These are phyloP conservation scores for Gaeumannomyces sp. DNA, from an alignment of 2,329 filamentous ascomycete species.

Conservation along the genomic window DNA sequence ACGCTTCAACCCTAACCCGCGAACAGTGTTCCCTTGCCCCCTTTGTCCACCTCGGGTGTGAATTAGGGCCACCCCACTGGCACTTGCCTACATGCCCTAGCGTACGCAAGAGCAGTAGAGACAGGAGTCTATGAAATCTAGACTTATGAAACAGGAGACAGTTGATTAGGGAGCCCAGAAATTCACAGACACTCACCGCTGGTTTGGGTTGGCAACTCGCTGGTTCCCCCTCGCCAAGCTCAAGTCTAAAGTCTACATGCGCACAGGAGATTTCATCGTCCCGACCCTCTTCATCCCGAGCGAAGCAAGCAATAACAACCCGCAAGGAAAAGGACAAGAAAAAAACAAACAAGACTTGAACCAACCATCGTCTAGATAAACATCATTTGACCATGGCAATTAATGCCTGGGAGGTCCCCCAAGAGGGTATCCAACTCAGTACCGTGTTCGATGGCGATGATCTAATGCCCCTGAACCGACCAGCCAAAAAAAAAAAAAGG, in stretches of 20 bases:
- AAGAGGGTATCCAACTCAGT: constrained; percentile 1
- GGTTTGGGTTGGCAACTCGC: neutral
- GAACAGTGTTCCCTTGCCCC: neutral
- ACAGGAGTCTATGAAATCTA: too few relatives aligned
- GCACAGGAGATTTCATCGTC: neutral
- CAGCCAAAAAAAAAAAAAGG: neutral
- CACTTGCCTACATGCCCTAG: too few relatives aligned
- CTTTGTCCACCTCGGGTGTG: neutral
- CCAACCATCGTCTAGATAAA: neutral
- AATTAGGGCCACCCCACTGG: too few relatives aligned
- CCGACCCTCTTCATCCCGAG: neutral
- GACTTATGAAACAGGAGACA: neutral
- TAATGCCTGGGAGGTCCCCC: neutral
- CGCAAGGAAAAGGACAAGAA: neutral
- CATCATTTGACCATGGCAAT: neutral
- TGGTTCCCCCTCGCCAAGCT: neutral
- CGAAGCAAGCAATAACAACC: neutral
- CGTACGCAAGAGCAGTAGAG: too few relatives aligned
- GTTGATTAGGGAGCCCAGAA: neutral
- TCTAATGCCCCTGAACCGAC: neutral
- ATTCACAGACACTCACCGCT: neutral
- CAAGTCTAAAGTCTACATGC: neutral
- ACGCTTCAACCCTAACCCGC: constrained; percentile 5
- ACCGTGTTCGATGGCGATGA: neutral
- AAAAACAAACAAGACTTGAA: constrained; percentile 6